Base-by-base conservation (phyloP, 768 basidiomycete species). In the Lactifluus pinguis region DNA sequence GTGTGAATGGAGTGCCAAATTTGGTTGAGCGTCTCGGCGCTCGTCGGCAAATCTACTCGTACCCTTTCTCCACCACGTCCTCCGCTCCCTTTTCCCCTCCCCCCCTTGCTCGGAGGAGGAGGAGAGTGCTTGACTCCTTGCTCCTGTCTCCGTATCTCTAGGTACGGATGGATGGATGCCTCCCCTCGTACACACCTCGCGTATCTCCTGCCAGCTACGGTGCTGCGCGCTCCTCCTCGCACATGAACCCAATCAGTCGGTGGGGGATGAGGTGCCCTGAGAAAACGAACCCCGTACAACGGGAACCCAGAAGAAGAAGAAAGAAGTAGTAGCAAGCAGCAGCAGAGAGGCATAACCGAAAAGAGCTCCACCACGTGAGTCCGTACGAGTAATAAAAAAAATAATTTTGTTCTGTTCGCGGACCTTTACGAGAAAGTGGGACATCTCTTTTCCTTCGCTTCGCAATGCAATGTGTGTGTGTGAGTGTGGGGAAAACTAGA, bases 91-190 rank as follows among this genome's bases (percentile, higher is more conserved):
- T n/a, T n/a, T n/a, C n/a, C n/a, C n/a, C n/a, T n/a, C n/a, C 44
- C 44, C 44, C 44, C 21, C 10, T 9, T 25, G 25, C 25, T 25
- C 25, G 25, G 25, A 25, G 25, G 25, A 25, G 25, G 25, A 25
- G 25, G 25, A 25, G 25, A 25, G 25, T n/a, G n/a, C 25, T 25
- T 25, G 25, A 6, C 48, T 25, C 48, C 21, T 47, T 25, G 55
- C 57, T 58, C 57, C 54, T 55, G 60, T 53, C 60, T 55, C 49
- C 49, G 49, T 55, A 49, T 55, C 52, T 19, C 25, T 25, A 32
- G 11, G 32, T 47, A 45, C 45, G 53, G n/a, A 15, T 42, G 6
- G 2, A 25, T 25, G 25, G 44, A 6, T 41, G 52, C 59, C 45
- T 48, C 59, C 45, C 60, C 49, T 44, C n/a, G 25, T 34, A 36